Conservation (phyloP, 1,284 basidiomycete genomes). For the Ustilago hordei region DNA sequence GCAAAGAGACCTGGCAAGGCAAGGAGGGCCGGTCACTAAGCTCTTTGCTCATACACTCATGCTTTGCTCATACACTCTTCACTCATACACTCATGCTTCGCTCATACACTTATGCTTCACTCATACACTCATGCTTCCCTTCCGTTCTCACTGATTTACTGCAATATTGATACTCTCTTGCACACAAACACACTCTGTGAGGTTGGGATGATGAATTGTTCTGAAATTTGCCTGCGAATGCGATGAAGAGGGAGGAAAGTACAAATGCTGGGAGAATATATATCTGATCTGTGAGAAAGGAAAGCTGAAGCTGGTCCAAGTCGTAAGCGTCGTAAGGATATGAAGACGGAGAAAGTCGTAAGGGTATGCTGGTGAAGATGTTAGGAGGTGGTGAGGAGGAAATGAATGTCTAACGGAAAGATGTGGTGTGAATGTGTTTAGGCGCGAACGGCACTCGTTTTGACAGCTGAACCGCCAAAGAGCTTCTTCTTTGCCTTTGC, state of each 20-base stretch:
- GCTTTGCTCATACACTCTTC: not conserved
- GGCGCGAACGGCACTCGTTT: constrained; percentile 37
- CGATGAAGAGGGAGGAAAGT: constrained; percentile 15
- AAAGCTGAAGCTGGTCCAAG: not conserved
- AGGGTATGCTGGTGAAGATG: not conserved
- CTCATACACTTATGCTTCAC: no score
- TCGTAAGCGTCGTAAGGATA: constrained; percentile 15
- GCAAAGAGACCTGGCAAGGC: constrained; percentile 49
- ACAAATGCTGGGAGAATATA: constrained; percentile 19
- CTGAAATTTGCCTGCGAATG: constrained; percentile 7
- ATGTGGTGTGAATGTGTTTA: not conserved
- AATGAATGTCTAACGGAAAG: not conserved
- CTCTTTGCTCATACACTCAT: not conserved
- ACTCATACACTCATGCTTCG: no score
- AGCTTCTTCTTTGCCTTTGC: constrained; percentile 46
- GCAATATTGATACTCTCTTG: constrained; percentile 3
- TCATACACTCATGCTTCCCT: not conserved
- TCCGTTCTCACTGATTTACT: not conserved
- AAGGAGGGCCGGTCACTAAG: constrained; percentile 34
- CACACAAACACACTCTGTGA: not conserved
- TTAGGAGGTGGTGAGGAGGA: not conserved
- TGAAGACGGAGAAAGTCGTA: not conserved
- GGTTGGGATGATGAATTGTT: not conserved
- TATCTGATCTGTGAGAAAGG: not conserved
- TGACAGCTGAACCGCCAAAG: constrained; percentile 45